Percentiles rank a stretch among this genome's conserved stretches.
These are phyloP conservation scores for Penicillium sp. DNA, from an alignment of 2,329 filamentous ascomycete genomes.

Conservation along the genomic window DNA sequence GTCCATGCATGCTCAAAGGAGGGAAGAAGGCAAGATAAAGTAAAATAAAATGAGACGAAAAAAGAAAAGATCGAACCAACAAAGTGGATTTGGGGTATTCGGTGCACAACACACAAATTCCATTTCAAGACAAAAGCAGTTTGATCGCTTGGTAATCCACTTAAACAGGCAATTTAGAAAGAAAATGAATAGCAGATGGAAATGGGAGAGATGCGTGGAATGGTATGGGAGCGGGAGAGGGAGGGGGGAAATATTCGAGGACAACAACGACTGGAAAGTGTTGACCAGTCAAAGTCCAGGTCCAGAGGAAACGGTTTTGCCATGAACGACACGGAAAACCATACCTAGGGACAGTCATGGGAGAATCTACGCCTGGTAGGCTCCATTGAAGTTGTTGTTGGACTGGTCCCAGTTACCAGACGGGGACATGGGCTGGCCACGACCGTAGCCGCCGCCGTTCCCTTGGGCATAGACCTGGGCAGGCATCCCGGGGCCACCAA, in stretches of 20 bases:
- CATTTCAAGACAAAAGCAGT: constrained; percentile 49
- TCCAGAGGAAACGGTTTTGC: constrained; percentile 6
- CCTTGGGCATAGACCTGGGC: constrained; percentile 65
- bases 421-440: constrained; percentile 65
- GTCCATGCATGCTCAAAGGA: constrained; percentile 40
- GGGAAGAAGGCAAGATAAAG: constrained; percentile 14
- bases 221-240: constrained; percentile 28
- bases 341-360: constrained; percentile 14
- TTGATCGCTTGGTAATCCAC: constrained; percentile 49
- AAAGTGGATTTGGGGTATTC: constrained; percentile 52
- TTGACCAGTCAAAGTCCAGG: constrained; percentile 21
- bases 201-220: constrained; percentile 18
- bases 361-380: constrained; percentile 62
- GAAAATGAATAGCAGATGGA: constrained; percentile 30
- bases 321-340: constrained; percentile 4
- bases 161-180: constrained; percentile 40
- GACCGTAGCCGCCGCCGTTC: constrained; percentile 84
- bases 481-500: constrained; percentile 50
- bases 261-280: constrained; percentile 13
- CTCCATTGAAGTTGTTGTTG: constrained; percentile 62
- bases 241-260: constrained; percentile 26
- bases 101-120: constrained; percentile 51
- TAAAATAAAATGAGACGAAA: constrained; percentile 17
- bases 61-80: constrained; percentile 42
- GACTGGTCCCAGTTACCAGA: constrained; percentile 60